Percentiles rank a stretch among this genome's conserved stretches.
These are phyloP conservation scores for Aspergillus versicolor DNA, from an alignment of 2,329 filamentous ascomycete species.

Conservation along the genomic window DNA sequence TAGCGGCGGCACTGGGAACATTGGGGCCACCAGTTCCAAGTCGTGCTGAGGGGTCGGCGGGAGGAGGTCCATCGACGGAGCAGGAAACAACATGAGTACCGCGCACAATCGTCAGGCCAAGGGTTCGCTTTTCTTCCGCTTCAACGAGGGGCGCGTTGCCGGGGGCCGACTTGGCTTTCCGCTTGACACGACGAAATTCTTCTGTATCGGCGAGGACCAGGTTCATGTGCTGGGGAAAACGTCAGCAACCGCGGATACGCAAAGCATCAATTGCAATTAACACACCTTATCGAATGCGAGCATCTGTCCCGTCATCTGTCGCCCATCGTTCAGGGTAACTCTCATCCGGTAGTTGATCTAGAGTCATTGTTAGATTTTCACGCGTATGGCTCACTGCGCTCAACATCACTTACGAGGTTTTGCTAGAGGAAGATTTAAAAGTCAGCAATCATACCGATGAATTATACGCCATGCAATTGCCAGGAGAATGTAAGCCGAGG, in stretches of 20 bases:
- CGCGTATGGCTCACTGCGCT: background rate
- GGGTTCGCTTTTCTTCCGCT: constrained; percentile 94
- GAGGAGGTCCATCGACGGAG: constrained; percentile 92
- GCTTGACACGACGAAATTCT: constrained; percentile 90
- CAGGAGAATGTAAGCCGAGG: constrained; percentile 1
- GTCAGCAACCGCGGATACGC: constrained; percentile 9
- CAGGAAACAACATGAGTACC: constrained; percentile 93
- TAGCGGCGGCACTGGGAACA: constrained; percentile 55
- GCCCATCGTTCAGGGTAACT: constrained; percentile 88
- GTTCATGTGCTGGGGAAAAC: constrained; percentile 81
- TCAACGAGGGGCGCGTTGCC: constrained; percentile 69
- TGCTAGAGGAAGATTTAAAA: constrained; percentile 45
- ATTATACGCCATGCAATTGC: background rate
- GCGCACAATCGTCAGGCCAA: constrained; percentile 90
- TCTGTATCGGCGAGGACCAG: constrained; percentile 97
- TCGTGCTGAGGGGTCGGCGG: constrained; percentile 86
- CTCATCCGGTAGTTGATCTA: constrained; percentile 99
- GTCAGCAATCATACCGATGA: constrained; percentile 52
- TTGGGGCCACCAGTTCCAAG: constrained; percentile 74
- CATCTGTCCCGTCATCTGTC: constrained; percentile 97
- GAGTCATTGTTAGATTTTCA: constrained; percentile 47
- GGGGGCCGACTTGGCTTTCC: constrained; percentile 69
- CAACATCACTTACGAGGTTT: constrained; percentile 58
- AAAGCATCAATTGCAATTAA: background rate
- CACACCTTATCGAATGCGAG: constrained; percentile 93